These are phyloP conservation scores for Annulohypoxylon maeteangense DNA, from an alignment of 495 filamentous ascomycete genomes.

Conservation along the genomic window DNA sequence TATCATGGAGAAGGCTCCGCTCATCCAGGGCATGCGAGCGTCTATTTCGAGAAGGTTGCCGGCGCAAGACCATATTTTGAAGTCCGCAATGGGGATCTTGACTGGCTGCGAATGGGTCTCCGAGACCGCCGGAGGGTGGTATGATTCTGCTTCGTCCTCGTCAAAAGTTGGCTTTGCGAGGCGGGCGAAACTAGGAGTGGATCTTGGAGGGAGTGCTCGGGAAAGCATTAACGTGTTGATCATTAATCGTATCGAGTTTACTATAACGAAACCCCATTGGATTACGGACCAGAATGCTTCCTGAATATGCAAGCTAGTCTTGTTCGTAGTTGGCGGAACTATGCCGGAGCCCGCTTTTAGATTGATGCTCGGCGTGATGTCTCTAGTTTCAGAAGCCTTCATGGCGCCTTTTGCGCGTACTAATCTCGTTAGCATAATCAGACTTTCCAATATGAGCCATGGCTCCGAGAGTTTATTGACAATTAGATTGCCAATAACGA, in stretches of 20 bases:
- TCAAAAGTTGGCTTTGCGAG: slow-evolving; percentile 22
- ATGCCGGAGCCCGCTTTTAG: slow-evolving; percentile 44
- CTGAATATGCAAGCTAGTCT: slow-evolving; percentile 53
- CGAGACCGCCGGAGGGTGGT: slow-evolving; percentile 13
- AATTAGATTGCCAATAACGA: slow-evolving; percentile 82
- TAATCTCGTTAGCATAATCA: slow-evolving; percentile 65
- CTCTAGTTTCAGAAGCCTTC: slow-evolving; percentile 27
- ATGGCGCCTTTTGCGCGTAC: slow-evolving; percentile 26
- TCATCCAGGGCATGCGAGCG: slow-evolving; percentile 86
- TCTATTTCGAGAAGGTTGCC: slow-evolving; percentile 75
- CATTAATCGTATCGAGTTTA: slow-evolving; percentile 71
- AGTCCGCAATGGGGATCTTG: slow-evolving; percentile 77
- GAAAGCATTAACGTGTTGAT: slow-evolving; percentile 60
- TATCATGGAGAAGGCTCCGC: slow-evolving; percentile 73
- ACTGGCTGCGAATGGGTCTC: slow-evolving; percentile 44
- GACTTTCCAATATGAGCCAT: slow-evolving; percentile 84
- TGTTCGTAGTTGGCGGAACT: slow-evolving; percentile 39
- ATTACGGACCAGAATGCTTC: slow-evolving; percentile 73
- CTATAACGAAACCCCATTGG: slow-evolving; percentile 73
- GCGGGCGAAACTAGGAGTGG: slow-evolving; percentile 22
- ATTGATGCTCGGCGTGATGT: slow-evolving; percentile 33
- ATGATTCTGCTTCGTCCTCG: slow-evolving; percentile 20
- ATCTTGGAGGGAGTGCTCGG: slow-evolving; percentile 60
- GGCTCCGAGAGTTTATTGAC: slow-evolving; percentile 82
- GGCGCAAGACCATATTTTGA: slow-evolving; percentile 76